Conservation (phyloP, 208 protist species). For the Lotmaria passim region DNA sequence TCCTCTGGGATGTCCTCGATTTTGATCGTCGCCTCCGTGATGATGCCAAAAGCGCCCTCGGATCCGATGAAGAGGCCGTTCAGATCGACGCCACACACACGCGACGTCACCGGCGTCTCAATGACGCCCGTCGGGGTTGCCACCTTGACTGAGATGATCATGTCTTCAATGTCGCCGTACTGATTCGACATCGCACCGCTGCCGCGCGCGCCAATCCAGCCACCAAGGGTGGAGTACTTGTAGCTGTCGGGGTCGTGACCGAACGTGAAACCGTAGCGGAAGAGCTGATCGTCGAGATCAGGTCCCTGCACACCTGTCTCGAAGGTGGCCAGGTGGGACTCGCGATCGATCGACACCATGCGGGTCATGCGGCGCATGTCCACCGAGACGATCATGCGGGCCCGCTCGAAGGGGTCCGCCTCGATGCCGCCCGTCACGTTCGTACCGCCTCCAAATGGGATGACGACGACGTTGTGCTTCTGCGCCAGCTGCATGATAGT, state of each 20-base stretch:
- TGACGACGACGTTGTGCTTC: constrained; percentile 92
- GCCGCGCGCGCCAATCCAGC: constrained; percentile 95
- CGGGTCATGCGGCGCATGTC: constrained; percentile 94
- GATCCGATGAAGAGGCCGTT: constrained; percentile 93
- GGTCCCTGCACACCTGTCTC: constrained; percentile 91
- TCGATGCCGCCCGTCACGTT: constrained; percentile 93
- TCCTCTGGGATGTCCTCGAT: constrained; percentile 87
- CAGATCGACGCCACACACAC: constrained; percentile 88
- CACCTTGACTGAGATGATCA: constrained; percentile 92
- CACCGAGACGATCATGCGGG: constrained; percentile 92
- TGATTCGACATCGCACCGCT: constrained; percentile 96
- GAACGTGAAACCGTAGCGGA: constrained; percentile 88
- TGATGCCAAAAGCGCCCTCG: constrained; percentile 94
- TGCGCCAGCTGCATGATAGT: constrained; percentile 83
- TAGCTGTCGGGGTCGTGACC: constrained; percentile 95
- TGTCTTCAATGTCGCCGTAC: constrained; percentile 95
- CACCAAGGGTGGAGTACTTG: constrained; percentile 93
- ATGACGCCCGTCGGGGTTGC: constrained; percentile 92
- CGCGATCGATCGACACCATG: constrained; percentile 89
- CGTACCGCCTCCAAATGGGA: constrained; percentile 95
- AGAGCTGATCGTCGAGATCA: constrained; percentile 89
- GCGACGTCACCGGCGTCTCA: constrained; percentile 79
- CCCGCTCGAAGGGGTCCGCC: constrained; percentile 82
- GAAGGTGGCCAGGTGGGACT: constrained; percentile 86
- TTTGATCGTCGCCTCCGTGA: constrained; percentile 93